These are phyloP conservation scores for Lentinula sp. DNA, from an alignment of 768 basidiomycete species.

Conservation along the genomic window DNA sequence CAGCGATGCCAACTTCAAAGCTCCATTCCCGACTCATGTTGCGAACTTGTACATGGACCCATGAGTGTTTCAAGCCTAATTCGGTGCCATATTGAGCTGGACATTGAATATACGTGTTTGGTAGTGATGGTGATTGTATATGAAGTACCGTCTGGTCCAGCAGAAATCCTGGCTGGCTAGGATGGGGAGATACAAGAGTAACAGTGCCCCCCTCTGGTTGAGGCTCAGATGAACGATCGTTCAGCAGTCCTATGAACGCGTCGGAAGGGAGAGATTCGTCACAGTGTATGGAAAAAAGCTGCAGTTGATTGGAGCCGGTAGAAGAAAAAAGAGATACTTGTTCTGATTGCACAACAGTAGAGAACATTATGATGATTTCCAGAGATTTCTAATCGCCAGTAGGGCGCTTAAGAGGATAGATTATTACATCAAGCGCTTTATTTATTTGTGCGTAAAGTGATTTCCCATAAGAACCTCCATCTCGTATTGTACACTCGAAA, in stretches of 20 bases:
- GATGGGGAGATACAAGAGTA: constrained; percentile 37
- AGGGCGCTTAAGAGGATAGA: no score
- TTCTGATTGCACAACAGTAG: constrained; percentile 51
- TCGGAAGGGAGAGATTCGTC: constrained; percentile 52
- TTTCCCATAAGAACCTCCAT: constrained; percentile 12
- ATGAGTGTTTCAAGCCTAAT: constrained; percentile 61
- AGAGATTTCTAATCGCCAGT: background rate
- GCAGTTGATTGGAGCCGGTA: constrained; percentile 55
- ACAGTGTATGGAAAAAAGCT: constrained; percentile 41
- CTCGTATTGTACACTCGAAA: constrained; percentile 25
- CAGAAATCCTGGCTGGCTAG: constrained; percentile 20
- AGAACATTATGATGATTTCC: constrained; percentile 56
- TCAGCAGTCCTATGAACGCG: constrained; percentile 59
- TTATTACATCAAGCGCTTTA: no score
- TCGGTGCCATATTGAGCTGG: constrained; percentile 33
- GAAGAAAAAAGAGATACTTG: constrained; percentile 74
- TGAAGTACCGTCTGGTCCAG: constrained; percentile 70
- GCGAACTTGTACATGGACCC: constrained; percentile 74
- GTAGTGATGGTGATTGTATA: constrained; percentile 71
- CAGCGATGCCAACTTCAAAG: constrained; percentile 71
- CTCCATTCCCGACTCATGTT: constrained; percentile 65
- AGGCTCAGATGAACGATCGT: constrained; percentile 52
- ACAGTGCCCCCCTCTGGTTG: constrained; percentile 38
- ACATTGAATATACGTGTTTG: constrained; percentile 60
- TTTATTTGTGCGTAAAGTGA: no score